A percentile compares a stretch with the other conserved stretches of the same genome.
phyloP scores from a whole-genome alignment of 2,329 filamentous ascomycete genomes.

The Fusarium illudens region DNA sequence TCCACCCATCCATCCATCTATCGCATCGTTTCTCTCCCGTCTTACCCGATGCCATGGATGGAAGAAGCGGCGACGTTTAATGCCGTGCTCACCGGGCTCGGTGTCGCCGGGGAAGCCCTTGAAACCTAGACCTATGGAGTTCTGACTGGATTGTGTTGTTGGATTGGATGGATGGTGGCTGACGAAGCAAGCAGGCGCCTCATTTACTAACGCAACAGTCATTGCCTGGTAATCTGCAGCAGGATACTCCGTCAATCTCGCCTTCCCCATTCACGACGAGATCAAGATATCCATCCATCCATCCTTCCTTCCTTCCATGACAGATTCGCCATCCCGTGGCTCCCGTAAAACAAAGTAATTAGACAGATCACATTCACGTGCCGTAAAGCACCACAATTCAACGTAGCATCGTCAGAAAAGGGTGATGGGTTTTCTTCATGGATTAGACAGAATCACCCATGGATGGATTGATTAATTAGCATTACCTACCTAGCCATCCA shows the following conservation, averaged over 20 bases:
- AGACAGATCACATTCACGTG: background rate
- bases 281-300: background rate
- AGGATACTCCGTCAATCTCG: no score
- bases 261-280: background rate
- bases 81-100: background rate
- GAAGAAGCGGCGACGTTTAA: background rate
- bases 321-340: background rate
- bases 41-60: background rate
- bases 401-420: background rate
- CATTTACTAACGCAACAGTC: background rate
- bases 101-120: background rate
- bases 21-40: background rate
- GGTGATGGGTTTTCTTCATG: background rate
- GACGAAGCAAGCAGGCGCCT: constrained; percentile 8
- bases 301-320: background rate
- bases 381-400: background rate
- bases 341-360: constrained; percentile 1
- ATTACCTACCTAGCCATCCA: no score
- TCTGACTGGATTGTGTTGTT: no score
- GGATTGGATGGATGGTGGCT: constrained; percentile 20
- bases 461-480: background rate
- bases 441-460: background rate
- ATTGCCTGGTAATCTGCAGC: background rate
- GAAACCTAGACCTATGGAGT: no score
- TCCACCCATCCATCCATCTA: no score